phyloP scores from a whole-genome alignment of 1,284 basidiomycete species.

The Ganoderma resinaceum region DNA sequence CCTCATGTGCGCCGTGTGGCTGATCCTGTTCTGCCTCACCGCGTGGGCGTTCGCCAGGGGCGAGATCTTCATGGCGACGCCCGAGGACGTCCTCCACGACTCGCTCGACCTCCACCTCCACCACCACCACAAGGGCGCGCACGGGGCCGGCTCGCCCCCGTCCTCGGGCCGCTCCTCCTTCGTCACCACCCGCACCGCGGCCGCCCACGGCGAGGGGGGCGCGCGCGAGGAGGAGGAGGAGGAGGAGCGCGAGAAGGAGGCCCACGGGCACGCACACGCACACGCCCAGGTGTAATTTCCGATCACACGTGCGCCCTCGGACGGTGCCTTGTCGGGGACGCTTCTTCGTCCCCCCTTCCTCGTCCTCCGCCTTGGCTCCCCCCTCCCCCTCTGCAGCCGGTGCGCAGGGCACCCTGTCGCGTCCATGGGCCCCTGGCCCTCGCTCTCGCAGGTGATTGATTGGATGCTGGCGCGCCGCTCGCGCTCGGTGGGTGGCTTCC shows the following conservation, averaged over 20 bases:
- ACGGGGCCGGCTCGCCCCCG: slow-evolving; percentile 13
- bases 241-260: slow-evolving; percentile 1
- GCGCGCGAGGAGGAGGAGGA: no score
- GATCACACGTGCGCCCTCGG: slow-evolving; percentile 7
- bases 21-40: slow-evolving; percentile 49
- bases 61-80: slow-evolving; percentile 52
- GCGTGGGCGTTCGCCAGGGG: slow-evolving; percentile 51
- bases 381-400: not conserved
- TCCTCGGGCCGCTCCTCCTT: slow-evolving; percentile 10
- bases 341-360: not conserved
- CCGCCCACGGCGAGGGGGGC: not conserved
- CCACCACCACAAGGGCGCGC: no score
- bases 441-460: slow-evolving; percentile 2
- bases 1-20: slow-evolving; percentile 49
- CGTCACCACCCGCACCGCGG: not conserved
- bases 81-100: slow-evolving; percentile 53
- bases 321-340: not conserved
- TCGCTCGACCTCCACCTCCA: slow-evolving; percentile 15
- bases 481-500: not conserved
- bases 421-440: not conserved
- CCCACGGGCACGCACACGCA: not conserved
- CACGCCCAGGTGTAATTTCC: slow-evolving; percentile 17
- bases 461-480: not conserved
- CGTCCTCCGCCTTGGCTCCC: not conserved
- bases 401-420: no score